Evolutionary conservation across 2,329 filamentous ascomycete species (phyloP), one percentile per base, ranked within the genome.

Genomic region (Daldinia eschscholtzii): DNA sequence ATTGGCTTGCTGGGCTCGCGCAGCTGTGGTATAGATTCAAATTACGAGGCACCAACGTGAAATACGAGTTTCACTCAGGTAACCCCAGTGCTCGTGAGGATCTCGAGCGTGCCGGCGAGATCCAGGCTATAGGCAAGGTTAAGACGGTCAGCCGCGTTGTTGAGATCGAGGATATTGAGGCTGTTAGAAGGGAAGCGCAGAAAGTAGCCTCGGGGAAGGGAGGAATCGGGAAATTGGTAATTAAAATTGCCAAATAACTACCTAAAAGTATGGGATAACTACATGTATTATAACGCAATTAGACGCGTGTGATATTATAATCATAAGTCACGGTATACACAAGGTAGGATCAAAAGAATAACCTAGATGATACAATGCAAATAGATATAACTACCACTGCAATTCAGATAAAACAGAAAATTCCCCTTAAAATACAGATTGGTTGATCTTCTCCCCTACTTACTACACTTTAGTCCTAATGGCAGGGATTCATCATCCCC

Each of bases 1-100:
- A 77, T 26, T 78, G 79, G 71, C 6, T 80, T 3, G 64, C 80
- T 3, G 76, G 80, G 44, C 52, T 82, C 2, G 79, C 77, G 13
- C 81, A 82, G 67, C 71, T 78, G 67, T 83, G 76, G 71, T 84
- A 86, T 65, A 71, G 68, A 26, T 83, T 81, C 74, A 78, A 80
- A 74, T 72, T 85, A 2, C 72, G 80, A 12, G 83, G 85, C 3
- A 86, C 84, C 9, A 76, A 76, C 2, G 80, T 86, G 48, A 76
- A 79, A 69, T 81, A 84, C 53, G 79, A 80, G 10, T 81, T 85
- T 39, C 72, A 86, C 33, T 86, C 85, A 3, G 83, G 83, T 0
- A 75, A 85, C 20, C 76, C 79, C 0, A 78, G 80, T 1, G 74
- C 74, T 15, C 73, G 80, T 2, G 80, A 81, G 71, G 83, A 85